Evolutionary conservation across 345 rosid genomes (phyloP).

Genomic region (Gossypium longicalyx): DNA sequence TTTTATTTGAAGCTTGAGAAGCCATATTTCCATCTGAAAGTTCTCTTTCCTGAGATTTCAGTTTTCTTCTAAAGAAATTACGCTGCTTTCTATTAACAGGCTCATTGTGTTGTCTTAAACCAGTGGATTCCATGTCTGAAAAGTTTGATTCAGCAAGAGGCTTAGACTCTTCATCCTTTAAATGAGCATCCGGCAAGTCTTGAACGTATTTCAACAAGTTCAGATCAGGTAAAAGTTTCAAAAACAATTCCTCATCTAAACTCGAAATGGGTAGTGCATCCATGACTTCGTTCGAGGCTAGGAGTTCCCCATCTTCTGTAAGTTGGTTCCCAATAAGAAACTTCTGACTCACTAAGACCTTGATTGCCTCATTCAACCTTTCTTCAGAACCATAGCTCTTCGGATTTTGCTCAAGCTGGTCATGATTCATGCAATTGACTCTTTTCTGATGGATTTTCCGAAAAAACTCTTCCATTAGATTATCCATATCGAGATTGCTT

Average conservation of each 20-base stretch:
- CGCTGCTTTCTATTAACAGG: conserved; percentile 40
- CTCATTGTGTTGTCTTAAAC: conserved; percentile 33
- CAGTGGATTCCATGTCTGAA: conserved; percentile 32
- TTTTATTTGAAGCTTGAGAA: conserved; percentile 53
- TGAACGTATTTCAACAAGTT: conserved; percentile 50
- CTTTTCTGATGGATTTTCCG: conserved; percentile 56
- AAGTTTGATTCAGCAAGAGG: conserved; percentile 29
- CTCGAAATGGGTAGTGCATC: conserved; percentile 73
- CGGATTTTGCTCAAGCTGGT: conserved; percentile 25
- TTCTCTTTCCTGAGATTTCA: conserved; percentile 44
- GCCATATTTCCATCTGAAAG: conserved; percentile 28
- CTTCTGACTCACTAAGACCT: conserved; percentile 61
- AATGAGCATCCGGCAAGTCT: conserved; percentile 38
- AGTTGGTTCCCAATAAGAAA: conserved; percentile 47
- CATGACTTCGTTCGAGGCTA: conserved; percentile 61
- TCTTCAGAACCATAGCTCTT: conserved; percentile 50
- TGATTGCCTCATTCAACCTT: conserved; percentile 63
- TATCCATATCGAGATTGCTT: conserved; percentile 44
- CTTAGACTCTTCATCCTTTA: conserved; percentile 34
- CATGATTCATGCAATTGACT: conserved; percentile 32
- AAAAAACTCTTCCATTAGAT: conserved; percentile 62
- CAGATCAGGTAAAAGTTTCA: conserved; percentile 67
- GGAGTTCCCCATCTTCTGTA: conserved; percentile 39
- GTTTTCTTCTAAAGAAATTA: conserved; percentile 54
- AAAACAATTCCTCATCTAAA: conserved; percentile 77